Conservation (phyloP, 2,329 filamentous ascomycete species). For the Daldinia sp. region DNA sequence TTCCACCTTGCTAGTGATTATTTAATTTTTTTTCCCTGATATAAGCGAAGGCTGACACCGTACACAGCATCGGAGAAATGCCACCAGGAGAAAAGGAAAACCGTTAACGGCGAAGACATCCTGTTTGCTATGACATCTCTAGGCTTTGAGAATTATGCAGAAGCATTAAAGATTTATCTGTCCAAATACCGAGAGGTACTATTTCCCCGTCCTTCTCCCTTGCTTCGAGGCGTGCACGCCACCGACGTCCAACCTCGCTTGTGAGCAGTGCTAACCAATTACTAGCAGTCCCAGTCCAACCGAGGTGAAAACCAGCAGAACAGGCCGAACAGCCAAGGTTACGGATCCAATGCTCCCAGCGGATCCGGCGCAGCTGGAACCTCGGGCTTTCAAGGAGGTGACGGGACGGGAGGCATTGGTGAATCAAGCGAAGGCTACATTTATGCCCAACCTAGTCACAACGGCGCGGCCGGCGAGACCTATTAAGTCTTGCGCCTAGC, state of each 20-base stretch:
- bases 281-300: constrained; percentile 81
- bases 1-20: neutral
- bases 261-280: constrained; percentile 51
- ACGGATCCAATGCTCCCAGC: constrained; percentile 58
- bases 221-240: constrained; percentile 16
- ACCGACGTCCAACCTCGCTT: constrained; percentile 17
- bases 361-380: constrained; percentile 56
- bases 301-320: constrained; percentile 68
- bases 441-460: constrained; percentile 68
- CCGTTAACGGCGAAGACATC: constrained; percentile 98
- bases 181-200: constrained; percentile 97
- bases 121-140: constrained; percentile 99
- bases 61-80: constrained; percentile 94
- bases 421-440: constrained; percentile 64
- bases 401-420: constrained; percentile 58
- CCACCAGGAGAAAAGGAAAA: constrained; percentile 99
- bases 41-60: constrained; percentile 44
- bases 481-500: constrained; percentile 57
- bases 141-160: constrained; percentile 98
- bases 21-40: constrained; percentile 13
- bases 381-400: constrained; percentile 60
- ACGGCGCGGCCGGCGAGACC: constrained; percentile 67
- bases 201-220: constrained; percentile 28
- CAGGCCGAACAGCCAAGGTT: constrained; percentile 66
- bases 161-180: constrained; percentile 97